Evolutionary conservation across 2,329 filamentous ascomycete species (phyloP).

Genomic region (Aspergillus chevalieri): DNA sequence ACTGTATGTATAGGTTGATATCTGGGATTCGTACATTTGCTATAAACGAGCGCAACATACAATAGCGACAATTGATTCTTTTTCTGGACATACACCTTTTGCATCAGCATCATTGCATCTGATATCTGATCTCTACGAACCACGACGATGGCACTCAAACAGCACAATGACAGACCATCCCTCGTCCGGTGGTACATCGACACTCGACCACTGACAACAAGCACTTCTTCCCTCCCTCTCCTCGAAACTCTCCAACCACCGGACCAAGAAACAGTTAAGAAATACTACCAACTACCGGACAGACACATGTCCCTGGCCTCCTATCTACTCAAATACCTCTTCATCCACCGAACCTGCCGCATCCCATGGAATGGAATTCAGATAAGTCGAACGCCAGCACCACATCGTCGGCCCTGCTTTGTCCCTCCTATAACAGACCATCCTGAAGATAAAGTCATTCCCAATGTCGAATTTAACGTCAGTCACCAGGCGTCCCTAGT

Average conservation of each 20-base stretch:
- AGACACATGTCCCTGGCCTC: constrained; percentile 57
- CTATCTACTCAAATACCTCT: constrained; percentile 56
- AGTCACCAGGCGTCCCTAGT: constrained; percentile 60
- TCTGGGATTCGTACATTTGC: not conserved
- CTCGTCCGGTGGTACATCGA: constrained; percentile 42
- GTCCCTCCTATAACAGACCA: constrained; percentile 29
- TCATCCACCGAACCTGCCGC: constrained; percentile 49
- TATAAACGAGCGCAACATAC: not conserved
- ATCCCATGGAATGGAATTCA: constrained; percentile 53
- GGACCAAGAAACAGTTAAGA: constrained; percentile 46
- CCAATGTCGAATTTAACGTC: constrained; percentile 56
- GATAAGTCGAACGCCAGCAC: constrained; percentile 47
- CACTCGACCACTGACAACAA: constrained; percentile 28
- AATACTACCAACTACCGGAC: constrained; percentile 51
- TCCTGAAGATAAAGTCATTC: constrained; percentile 4
- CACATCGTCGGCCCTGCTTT: constrained; percentile 49
- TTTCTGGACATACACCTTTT: not conserved
- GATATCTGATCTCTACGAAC: not conserved
- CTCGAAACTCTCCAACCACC: constrained; percentile 35
- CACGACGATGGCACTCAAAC: not conserved
- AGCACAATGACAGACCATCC: constrained; percentile 1
- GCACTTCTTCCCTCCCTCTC: constrained; percentile 30
- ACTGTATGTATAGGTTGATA: not conserved
- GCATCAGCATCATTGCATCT: not conserved
- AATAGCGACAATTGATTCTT: not conserved